phyloP scores from a whole-genome alignment of 1,284 basidiomycete species.

The Ceratobasidium theobromae region DNA sequence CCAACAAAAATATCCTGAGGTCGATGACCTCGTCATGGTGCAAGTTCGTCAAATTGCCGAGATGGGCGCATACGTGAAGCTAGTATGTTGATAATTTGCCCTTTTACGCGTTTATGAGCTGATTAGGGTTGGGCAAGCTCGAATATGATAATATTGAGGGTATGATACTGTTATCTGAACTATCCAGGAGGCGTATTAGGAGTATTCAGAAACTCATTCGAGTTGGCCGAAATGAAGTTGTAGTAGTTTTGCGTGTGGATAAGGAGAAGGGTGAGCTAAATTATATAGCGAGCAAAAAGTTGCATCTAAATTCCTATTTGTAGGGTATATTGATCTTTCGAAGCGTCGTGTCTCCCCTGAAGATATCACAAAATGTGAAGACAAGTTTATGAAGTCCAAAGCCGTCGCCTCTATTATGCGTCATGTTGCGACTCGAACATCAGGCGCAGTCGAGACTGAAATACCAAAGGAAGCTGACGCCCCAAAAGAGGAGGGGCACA shows the following conservation, averaged over 20 bases:
- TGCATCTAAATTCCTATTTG: constrained; percentile 3
- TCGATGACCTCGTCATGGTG: constrained; percentile 98
- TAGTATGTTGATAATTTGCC: constrained; percentile 59
- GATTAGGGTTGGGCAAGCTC: constrained; percentile 57
- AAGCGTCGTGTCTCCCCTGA: constrained; percentile 99
- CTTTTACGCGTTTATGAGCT: background rate
- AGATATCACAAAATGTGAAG: constrained; percentile 98
- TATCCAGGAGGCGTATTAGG: constrained; percentile 94
- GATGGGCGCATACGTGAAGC: constrained; percentile 99
- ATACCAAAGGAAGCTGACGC: constrained; percentile 37
- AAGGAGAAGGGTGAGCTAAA: constrained; percentile 90
- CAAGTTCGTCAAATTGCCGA: constrained; percentile 99
- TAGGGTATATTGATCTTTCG: constrained; percentile 98
- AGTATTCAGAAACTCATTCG: constrained; percentile 98
- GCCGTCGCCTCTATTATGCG: constrained; percentile 91
- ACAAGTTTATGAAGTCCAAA: constrained; percentile 97
- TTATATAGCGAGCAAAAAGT: constrained; percentile 1
- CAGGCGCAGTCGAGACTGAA: constrained; percentile 46
- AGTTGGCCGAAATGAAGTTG: constrained; percentile 97
- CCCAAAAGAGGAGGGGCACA: constrained; percentile 35
- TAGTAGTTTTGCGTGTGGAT: constrained; percentile 97
- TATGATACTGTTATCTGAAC: constrained; percentile 98
- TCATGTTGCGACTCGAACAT: constrained; percentile 86
- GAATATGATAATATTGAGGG: constrained; percentile 99
- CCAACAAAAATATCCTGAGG: constrained; percentile 78